Evolutionary conservation across 2,329 filamentous ascomycete species (phyloP).

Genomic region (Ophiostoma triangulosporum): DNA sequence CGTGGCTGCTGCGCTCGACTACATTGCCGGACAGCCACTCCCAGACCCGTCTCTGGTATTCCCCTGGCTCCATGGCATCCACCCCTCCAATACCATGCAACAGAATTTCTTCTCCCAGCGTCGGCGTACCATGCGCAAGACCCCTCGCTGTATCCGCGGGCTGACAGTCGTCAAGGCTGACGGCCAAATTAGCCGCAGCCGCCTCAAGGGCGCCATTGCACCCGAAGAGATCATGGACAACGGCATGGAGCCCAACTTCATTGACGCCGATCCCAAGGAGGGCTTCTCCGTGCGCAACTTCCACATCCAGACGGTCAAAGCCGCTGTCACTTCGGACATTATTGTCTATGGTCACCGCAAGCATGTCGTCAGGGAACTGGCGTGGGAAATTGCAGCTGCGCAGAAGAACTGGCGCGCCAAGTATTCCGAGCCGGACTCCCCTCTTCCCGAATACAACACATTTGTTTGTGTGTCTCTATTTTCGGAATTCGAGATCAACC

Average conservation of each 20-base stretch:
- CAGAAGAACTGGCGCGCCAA: conserved; percentile 61
- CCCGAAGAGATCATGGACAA: conserved; percentile 64
- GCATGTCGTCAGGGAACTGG: conserved; percentile 47
- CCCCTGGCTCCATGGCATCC: conserved; percentile 89
- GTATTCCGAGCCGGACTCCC: conserved; percentile 30
- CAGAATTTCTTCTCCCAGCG: conserved; percentile 77
- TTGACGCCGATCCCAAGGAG: conserved; percentile 72
- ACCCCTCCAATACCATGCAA: conserved; percentile 79
- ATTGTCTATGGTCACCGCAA: conserved; percentile 75
- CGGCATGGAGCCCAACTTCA: conserved; percentile 44
- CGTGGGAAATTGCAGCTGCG: conserved; percentile 56
- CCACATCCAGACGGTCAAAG: conserved; percentile 85
- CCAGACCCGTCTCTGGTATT: conserved; percentile 81
- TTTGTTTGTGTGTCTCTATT: conserved; percentile 60
- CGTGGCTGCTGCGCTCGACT: conserved; percentile 60
- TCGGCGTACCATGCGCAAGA: conserved; percentile 54
- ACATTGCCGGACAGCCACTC: conserved; percentile 64
- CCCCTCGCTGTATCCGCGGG: conserved; percentile 64
- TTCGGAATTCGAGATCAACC: conserved; percentile 53
- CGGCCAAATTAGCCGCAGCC: conserved; percentile 58
- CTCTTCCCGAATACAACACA: conserved; percentile 58
- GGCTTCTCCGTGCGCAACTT: conserved; percentile 96
- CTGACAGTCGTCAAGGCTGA: conserved; percentile 83
- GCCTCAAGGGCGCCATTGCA: conserved; percentile 75
- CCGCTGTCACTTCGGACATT: conserved; percentile 79